A percentile compares a stretch with the other conserved stretches of the same genome.
Conservation (phyloP, 192 early-diverging fungal genomes). For the Backusella circina region DNA sequence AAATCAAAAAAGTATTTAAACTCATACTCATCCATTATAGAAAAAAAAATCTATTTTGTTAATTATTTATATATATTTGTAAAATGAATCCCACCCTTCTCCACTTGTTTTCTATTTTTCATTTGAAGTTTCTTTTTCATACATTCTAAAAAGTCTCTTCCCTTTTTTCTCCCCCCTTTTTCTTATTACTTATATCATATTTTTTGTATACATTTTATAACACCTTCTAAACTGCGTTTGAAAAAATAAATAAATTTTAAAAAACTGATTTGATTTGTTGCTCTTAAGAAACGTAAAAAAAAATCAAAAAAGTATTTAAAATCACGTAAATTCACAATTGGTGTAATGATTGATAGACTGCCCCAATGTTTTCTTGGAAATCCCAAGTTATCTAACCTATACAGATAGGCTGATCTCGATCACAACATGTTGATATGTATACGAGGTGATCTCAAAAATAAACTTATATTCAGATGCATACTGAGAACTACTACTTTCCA, state of each 20-base stretch:
- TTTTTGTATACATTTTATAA: background rate
- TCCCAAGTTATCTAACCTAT: too few relatives aligned
- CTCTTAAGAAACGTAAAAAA: background rate
- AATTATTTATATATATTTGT: background rate
- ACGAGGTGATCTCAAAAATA: too few relatives aligned
- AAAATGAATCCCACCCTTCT: background rate
- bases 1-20: background rate
- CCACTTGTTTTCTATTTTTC: background rate
- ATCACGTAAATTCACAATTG: too few relatives aligned
- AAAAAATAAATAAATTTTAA: background rate
- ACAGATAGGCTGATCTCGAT: too few relatives aligned
- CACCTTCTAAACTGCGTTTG: background rate
- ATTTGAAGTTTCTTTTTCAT: background rate
- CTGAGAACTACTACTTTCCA: too few relatives aligned
- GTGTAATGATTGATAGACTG: too few relatives aligned
- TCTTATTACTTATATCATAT: background rate
- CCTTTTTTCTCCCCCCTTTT: background rate
- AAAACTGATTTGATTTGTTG: background rate
- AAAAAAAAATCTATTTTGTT: background rate
- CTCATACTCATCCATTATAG: background rate
- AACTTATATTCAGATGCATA: too few relatives aligned
- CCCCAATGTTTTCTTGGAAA: too few relatives aligned
- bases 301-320: background rate
- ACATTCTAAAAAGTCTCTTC: background rate
- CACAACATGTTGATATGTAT: too few relatives aligned